A percentile compares a stretch with the other conserved stretches of the same genome.
Evolutionary conservation across 2,329 filamentous ascomycete genomes (phyloP).

Genomic region (Colletotrichum filicis): DNA sequence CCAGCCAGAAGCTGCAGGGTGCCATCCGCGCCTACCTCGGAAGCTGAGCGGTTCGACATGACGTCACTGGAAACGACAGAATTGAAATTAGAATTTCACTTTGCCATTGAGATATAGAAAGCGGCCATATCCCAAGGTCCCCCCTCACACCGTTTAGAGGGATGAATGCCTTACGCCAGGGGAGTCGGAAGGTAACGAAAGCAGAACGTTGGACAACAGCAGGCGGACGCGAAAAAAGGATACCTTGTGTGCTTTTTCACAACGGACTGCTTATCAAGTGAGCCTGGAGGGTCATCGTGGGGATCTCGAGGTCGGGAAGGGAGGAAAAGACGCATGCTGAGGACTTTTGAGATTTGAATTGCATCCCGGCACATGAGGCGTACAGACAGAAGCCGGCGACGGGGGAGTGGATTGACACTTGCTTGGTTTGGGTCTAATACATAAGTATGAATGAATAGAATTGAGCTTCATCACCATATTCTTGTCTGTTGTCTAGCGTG

Average conservation of each 20-base stretch:
- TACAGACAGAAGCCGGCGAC: conserved; percentile 23
- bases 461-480: conserved; percentile 1
- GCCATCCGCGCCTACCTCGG: conserved; percentile 73
- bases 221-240: conserved; percentile 1
- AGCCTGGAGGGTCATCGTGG: not conserved
- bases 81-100: not conserved
- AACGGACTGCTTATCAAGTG: conserved; percentile 6
- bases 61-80: not conserved
- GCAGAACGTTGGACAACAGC: not conserved
- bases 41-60: conserved; percentile 52
- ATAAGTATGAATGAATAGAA: conserved; percentile 31
- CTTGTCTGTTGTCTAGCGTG: too few species aligned
- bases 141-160: not conserved
- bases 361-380: conserved; percentile 16
- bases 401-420: conserved; percentile 26
- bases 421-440: conserved; percentile 27
- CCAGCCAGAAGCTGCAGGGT: conserved; percentile 85
- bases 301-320: conserved; percentile 9
- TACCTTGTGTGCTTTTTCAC: conserved; percentile 6
- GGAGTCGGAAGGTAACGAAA: not conserved
- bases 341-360: not conserved
- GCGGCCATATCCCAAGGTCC: not conserved
- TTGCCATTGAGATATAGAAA: conserved; percentile 14
- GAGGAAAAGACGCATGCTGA: conserved; percentile 10
- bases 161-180: not conserved